Conservation (phyloP, 192 early-diverging fungal genomes). For the Lobosporangium transversale region DNA sequence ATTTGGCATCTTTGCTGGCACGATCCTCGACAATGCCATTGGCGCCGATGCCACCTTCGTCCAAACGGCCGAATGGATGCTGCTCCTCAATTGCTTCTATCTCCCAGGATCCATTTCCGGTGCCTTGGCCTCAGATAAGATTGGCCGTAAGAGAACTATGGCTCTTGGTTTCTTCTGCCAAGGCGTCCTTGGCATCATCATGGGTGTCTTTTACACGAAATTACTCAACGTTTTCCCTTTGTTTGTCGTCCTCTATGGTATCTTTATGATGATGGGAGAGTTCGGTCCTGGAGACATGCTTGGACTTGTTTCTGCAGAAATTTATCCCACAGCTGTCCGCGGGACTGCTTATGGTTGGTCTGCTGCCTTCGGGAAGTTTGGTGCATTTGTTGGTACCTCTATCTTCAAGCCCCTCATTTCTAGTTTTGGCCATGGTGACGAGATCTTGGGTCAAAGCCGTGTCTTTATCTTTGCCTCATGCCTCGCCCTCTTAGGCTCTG, state of each 20-base stretch:
- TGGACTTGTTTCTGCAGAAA: slow-evolving; percentile 59
- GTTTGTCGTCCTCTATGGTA: slow-evolving; percentile 65
- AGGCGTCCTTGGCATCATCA: slow-evolving; percentile 60
- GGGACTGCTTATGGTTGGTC: slow-evolving; percentile 62
- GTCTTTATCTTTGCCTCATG: slow-evolving; percentile 58
- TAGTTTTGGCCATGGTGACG: slow-evolving; percentile 45
- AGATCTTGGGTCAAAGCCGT: slow-evolving; percentile 44
- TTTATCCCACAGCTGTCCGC: slow-evolving; percentile 64
- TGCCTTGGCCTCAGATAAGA: slow-evolving; percentile 57
- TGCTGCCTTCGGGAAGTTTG: slow-evolving; percentile 52
- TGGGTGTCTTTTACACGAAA: slow-evolving; percentile 57
- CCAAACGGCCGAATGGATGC: slow-evolving; percentile 59
- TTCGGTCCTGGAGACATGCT: slow-evolving; percentile 66
- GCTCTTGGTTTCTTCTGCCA: slow-evolving; percentile 60
- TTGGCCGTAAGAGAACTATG: slow-evolving; percentile 68
- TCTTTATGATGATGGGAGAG: slow-evolving; percentile 64
- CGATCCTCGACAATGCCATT: slow-evolving; percentile 27
- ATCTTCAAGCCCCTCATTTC: slow-evolving; percentile 57
- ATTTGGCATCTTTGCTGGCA: slow-evolving; percentile 44
- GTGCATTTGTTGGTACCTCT: slow-evolving; percentile 54
- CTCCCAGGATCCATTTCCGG: slow-evolving; percentile 64
- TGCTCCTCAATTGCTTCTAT: slow-evolving; percentile 64
- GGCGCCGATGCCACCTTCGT: slow-evolving; percentile 48
- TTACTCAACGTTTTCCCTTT: slow-evolving; percentile 56
- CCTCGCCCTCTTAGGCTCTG: slow-evolving; percentile 59